Base-by-base conservation (phyloP, 225 moss, liverwort and hornwort species). In the Thuidium tamariscinum region DNA sequence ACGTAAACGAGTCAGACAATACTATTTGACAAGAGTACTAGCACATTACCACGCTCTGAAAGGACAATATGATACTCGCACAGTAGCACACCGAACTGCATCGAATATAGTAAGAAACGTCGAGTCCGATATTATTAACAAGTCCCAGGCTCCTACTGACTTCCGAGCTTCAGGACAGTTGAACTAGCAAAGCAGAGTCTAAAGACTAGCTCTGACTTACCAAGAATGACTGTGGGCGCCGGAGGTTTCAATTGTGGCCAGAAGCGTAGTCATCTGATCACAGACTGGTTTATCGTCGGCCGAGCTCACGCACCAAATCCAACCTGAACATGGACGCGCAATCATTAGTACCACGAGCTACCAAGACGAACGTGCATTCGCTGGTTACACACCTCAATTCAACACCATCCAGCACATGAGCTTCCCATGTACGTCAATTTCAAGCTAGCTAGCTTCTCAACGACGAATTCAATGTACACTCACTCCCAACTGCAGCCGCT, bases 231-330 rank as follows among this genome's bases (percentile, higher is more conserved):
- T 77, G 46, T 84, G 90, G 15, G 82, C 70, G 20, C 83, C 83
- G 9, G 86, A 79, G 19, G 90, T 57, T 64, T 87, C 90, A 71
- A 87, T 82, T 23, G 84, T 81, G 30, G 81, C 17, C 77, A 90
- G 82, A 71, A 85, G 82, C n/a, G 57, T 34, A n/a, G 84, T 90
- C 87, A 87, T 87, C 48, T 87, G 62, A 72, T 90, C 87, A 42
- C 90, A 87, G 22, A 77, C 63, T 29, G 77, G 25, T 82, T 90
- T 87, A 34, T 90, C 87, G 13, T 81, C 82, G 4, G 74, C 52
- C 9, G 63, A 11, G 69, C 48, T 63, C 5, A 90, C 87, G 56
- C 90, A 87, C 90, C 90, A 90, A 13, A 54, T 13, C 87, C 81
- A 90, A 87, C 82, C 85, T 90, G 87, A 56, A 39, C 60, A 85